These are phyloP conservation scores for Eucommia ulmoides DNA, from an alignment of 257 asterid genomes.

Conservation along the genomic window DNA sequence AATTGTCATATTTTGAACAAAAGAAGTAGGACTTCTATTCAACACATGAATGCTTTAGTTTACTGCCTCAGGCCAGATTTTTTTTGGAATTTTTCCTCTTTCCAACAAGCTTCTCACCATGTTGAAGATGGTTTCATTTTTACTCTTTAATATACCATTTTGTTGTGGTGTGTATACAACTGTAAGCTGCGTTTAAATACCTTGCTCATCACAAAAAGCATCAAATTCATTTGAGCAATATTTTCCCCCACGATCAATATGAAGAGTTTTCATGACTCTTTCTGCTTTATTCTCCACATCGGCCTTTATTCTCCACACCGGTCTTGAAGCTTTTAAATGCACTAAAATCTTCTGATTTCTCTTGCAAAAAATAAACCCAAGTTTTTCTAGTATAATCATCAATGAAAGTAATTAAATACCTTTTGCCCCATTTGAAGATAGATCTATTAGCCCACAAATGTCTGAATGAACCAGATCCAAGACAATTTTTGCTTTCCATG, in stretches of 20 bases:
- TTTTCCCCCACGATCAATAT: not conserved
- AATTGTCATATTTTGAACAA: not conserved
- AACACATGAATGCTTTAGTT: constrained; percentile 1
- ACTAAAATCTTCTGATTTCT: not conserved
- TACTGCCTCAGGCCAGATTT: not conserved
- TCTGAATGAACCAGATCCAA: not conserved
- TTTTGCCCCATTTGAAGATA: not conserved
- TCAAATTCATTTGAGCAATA: not conserved
- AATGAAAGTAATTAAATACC: not conserved
- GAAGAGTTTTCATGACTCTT: not conserved
- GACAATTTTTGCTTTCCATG: not conserved
- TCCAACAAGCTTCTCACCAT: not conserved
- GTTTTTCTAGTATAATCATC: not conserved
- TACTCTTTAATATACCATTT: not conserved
- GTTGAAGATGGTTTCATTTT: not conserved
- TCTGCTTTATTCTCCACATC: not conserved
- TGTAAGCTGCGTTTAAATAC: not conserved
- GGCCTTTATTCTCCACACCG: not conserved
- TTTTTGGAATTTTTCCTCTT: not conserved
- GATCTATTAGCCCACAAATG: not conserved
- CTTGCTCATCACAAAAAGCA: not conserved
- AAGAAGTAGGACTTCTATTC: constrained; percentile 1
- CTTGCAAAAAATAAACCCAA: not conserved
- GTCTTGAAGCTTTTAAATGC: not conserved
- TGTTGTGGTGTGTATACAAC: not conserved